Evolutionary conservation across 2,329 filamentous ascomycete genomes (phyloP), one percentile per base, ranked within the genome.

Genomic region (Blastomyces parvus): DNA sequence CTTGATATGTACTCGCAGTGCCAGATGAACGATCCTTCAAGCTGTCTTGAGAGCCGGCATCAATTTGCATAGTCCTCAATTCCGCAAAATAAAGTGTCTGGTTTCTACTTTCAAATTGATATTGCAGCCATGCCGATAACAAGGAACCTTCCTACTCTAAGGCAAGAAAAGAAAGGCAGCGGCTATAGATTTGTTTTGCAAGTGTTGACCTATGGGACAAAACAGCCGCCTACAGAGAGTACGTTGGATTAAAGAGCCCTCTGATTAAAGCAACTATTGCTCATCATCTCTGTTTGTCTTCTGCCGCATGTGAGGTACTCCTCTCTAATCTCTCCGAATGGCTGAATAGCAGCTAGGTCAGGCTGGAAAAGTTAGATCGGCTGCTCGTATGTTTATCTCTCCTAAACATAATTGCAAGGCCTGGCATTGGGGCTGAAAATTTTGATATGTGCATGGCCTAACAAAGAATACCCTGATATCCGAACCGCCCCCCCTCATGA

Each of bases 391-490:
- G 66, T 4, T 65, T 72, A 52, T 69, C 69, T 5, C 64, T 72
- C 1, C 70, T 69, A 8, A 70, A 72, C 56, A 64, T 65, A 9
- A 58, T 70, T 5, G 71, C 68, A 2, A 70, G 63, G 27, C 67
- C 70, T 19, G 69, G 69, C 13, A 73, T 72, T 61, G 63, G 60
- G 13, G 70, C 72, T 64, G 70, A 72, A 63, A 72, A 60, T 56
- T 72, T 42, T 60, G 61, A 33, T 73, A 67, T 64, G 70, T 64
- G 65, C 66, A 42, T 73, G 69, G 70, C 64, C 72, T n/a, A 62
- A 68, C 53, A 63, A 69, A 48, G 67, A 70, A 27, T 71, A 69
- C 62, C 70, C 69, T 17, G 63, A 65, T 36, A 61, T 72, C 7
- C 69, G 68, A 55, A 72, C 68, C 57, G 69, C 70, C 50, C 58